These are phyloP conservation scores for Thraustotheca clavata DNA, from an alignment of 352 stramenopile genomes.

Conservation along the genomic window DNA sequence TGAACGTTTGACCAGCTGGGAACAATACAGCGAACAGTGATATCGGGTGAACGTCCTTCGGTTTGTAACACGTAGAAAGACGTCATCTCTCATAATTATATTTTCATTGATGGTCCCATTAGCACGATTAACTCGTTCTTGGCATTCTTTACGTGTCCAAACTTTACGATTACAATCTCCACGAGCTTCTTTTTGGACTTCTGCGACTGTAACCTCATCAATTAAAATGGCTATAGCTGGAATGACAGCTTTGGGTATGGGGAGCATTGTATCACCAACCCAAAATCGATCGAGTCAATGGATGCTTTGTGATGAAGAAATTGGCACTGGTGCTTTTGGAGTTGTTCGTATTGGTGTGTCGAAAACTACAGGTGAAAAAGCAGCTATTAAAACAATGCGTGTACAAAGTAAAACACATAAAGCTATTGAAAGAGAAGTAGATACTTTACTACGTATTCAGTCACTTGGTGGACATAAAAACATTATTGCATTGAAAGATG, in stretches of 20 bases:
- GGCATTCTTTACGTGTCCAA: background rate
- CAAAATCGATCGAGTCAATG: background rate
- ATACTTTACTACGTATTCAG: conserved; percentile 63
- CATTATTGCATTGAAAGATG: conserved; percentile 75
- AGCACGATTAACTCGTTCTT: background rate
- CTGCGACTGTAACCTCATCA: background rate
- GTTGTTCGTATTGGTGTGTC: conserved; percentile 60
- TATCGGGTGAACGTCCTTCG: background rate
- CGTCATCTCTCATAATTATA: too few species aligned
- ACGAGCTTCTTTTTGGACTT: background rate
- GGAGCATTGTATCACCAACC: background rate
- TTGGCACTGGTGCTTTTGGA: conserved; percentile 60
- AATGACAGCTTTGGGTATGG: conserved; percentile 8
- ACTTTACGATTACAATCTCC: background rate
- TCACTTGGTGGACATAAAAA: conserved; percentile 70
- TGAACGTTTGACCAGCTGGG: background rate
- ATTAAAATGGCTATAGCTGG: background rate
- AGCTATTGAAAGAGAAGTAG: conserved; percentile 55
- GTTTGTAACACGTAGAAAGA: background rate
- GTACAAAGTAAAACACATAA: conserved; percentile 36
- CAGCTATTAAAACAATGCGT: conserved; percentile 61
- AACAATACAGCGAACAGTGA: background rate
- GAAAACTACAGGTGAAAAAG: conserved; percentile 55
- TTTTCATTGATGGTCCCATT: too few species aligned
- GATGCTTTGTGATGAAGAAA: conserved; percentile 32